Conservation (phyloP, 2,329 filamentous ascomycete genomes). For the Calycina herbarum region DNA sequence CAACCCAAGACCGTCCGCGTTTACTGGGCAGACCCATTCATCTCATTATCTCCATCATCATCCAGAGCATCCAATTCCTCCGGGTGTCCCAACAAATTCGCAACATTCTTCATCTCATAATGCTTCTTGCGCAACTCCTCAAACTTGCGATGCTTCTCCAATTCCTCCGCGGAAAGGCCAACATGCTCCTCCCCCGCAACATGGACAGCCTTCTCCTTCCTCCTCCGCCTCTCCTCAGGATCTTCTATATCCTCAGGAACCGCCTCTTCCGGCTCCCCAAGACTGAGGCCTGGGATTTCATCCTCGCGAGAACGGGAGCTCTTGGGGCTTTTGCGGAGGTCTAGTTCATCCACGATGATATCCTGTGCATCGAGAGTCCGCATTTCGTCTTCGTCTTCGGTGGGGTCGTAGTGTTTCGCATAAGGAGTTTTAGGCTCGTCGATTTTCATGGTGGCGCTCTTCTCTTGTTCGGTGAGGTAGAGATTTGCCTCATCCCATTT, state of each 20-base stretch:
- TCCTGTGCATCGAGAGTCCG: slow-evolving; percentile 66
- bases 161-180: slow-evolving; percentile 68
- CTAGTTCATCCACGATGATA: slow-evolving; percentile 67
- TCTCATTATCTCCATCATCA: slow-evolving; percentile 55
- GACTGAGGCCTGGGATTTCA: slow-evolving; percentile 87
- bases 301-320: slow-evolving; percentile 51
- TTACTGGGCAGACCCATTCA: slow-evolving; percentile 30
- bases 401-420: slow-evolving; percentile 85
- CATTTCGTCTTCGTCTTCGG: slow-evolving; percentile 77
- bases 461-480: slow-evolving; percentile 95
- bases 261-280: slow-evolving; percentile 87
- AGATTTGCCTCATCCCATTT: slow-evolving; percentile 99
- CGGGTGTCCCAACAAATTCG: slow-evolving; percentile 77
- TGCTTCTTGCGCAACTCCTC: slow-evolving; percentile 92
- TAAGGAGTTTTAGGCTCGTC: slow-evolving; percentile 98
- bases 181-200: slow-evolving; percentile 63
- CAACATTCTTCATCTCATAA: slow-evolving; percentile 98
- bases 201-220: slow-evolving; percentile 73
- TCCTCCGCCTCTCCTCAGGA: slow-evolving; percentile 35
- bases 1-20: background rate
- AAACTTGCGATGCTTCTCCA: slow-evolving; percentile 88
- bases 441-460: slow-evolving; percentile 96
- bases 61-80: slow-evolving; percentile 62
- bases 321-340: slow-evolving; percentile 44
- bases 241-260: slow-evolving; percentile 52